These are phyloP conservation scores for Pleurotus sapidus DNA, from an alignment of 768 basidiomycete genomes.

Conservation along the genomic window DNA sequence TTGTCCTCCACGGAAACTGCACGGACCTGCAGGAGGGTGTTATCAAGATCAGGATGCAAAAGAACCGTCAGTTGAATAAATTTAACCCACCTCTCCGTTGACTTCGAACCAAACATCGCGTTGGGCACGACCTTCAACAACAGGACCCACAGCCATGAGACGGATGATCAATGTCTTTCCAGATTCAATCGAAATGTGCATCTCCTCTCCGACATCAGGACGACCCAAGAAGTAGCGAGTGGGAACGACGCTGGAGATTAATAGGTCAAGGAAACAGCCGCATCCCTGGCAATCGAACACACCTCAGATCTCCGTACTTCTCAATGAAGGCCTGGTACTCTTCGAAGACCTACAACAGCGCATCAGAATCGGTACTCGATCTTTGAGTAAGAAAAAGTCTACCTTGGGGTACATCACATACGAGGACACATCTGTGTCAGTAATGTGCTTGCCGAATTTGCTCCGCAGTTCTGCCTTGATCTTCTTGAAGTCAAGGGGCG, in stretches of 20 bases:
- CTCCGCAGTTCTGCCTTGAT: slow-evolving; percentile 89
- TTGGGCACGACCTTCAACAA: slow-evolving; percentile 87
- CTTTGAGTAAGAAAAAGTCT: slow-evolving; percentile 11
- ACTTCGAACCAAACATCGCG: slow-evolving; percentile 99
- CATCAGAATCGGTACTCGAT: slow-evolving; percentile 6
- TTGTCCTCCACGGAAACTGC: slow-evolving; percentile 96
- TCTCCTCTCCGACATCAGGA: slow-evolving; percentile 90
- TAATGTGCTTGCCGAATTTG: slow-evolving; percentile 95
- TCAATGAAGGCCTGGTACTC: slow-evolving; percentile 94
- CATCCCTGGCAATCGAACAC: slow-evolving; percentile 19
- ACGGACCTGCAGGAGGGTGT: slow-evolving; percentile 57
- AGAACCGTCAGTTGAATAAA: slow-evolving; percentile 9
- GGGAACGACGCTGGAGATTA: slow-evolving; percentile 73
- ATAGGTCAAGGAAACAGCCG: slow-evolving; percentile 9
- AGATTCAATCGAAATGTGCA: slow-evolving; percentile 94
- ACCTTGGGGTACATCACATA: slow-evolving; percentile 99
- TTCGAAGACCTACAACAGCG: slow-evolving; percentile 76
- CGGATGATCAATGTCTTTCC: slow-evolving; percentile 97
- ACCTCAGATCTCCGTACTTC: slow-evolving; percentile 95
- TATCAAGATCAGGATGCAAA: slow-evolving; percentile 11
- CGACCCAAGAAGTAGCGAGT: slow-evolving; percentile 97
- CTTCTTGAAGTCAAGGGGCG: slow-evolving; percentile 92
- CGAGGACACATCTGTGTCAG: slow-evolving; percentile 88
- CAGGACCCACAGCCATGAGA: slow-evolving; percentile 91
- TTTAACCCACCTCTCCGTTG: slow-evolving; percentile 76